A percentile compares a stretch with the other conserved stretches of the same genome.
These are phyloP conservation scores for Dryas integrifolia DNA, from an alignment of 331 rosid genomes.

Conservation along the genomic window DNA sequence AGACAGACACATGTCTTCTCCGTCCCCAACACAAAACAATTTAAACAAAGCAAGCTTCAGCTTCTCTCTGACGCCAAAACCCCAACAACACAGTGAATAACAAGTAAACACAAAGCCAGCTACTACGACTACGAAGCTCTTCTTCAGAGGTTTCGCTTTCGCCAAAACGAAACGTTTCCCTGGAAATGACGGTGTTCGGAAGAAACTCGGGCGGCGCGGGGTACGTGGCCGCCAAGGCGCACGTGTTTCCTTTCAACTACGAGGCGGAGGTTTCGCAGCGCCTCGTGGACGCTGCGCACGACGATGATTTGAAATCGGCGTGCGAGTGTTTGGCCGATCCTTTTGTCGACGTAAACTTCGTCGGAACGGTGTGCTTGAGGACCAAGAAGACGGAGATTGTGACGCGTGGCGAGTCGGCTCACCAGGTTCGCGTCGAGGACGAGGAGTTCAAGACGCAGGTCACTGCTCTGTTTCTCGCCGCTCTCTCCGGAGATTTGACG, in stretches of 20 bases:
- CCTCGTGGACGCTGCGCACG: conserved; percentile 50
- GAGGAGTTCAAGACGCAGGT: conserved; percentile 66
- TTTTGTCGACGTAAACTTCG: conserved; percentile 54
- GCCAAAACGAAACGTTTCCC: neutral
- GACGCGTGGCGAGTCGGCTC: conserved; percentile 46
- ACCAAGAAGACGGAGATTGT: conserved; percentile 50
- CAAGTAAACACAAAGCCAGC: neutral
- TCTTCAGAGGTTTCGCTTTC: neutral
- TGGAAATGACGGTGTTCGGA: conserved; percentile 32
- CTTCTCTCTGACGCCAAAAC: conserved; percentile 2
- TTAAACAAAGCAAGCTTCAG: neutral
- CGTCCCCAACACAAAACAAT: no score
- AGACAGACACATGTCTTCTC: neutral
- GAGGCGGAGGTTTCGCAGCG: conserved; percentile 50
- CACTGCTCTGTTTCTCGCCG: conserved; percentile 60
- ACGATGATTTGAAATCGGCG: conserved; percentile 30
- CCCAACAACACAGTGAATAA: neutral
- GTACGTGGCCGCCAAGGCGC: conserved; percentile 23
- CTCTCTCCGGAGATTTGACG: conserved; percentile 49
- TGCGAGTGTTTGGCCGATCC: conserved; percentile 31
- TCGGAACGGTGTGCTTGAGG: conserved; percentile 57
- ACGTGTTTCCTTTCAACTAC: conserved; percentile 46
- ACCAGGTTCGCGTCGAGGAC: conserved; percentile 43
- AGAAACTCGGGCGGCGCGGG: conserved; percentile 30
- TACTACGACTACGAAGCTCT: neutral